phyloP scores from a whole-genome alignment of 1,139 yeast genomes.

The Nakaseomyces sp. region DNA sequence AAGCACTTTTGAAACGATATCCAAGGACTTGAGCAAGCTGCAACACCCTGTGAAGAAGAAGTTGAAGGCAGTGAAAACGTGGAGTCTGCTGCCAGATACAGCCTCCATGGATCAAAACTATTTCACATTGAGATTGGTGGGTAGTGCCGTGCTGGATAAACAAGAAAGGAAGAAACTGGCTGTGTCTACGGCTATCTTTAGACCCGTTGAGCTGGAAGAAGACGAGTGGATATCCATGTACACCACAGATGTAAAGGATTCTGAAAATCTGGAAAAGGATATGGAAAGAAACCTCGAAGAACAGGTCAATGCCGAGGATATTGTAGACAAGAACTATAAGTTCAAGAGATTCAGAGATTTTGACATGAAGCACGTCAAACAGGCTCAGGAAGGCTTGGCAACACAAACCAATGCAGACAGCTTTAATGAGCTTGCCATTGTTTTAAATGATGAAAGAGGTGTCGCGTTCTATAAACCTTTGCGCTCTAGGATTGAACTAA shows the following conservation, averaged over 20 bases:
- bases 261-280: slow-evolving; percentile 34
- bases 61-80: slow-evolving; percentile 64
- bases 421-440: slow-evolving; percentile 49
- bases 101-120: slow-evolving; percentile 76
- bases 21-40: slow-evolving; percentile 38
- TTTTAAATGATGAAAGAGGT: slow-evolving; percentile 45
- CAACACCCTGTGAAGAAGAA: slow-evolving; percentile 73
- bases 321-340: slow-evolving; percentile 38
- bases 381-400: slow-evolving; percentile 37
- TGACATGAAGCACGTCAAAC: slow-evolving; percentile 53
- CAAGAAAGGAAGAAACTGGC: slow-evolving; percentile 38
- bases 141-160: slow-evolving; percentile 60
- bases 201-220: slow-evolving; percentile 63
- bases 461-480: slow-evolving; percentile 72
- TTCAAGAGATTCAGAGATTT: slow-evolving; percentile 69
- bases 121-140: slow-evolving; percentile 63
- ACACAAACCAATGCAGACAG: slow-evolving; percentile 26
- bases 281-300: slow-evolving; percentile 38
- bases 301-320: slow-evolving; percentile 30
- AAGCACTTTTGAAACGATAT: slow-evolving; percentile 58
- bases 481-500: slow-evolving; percentile 68
- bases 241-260: slow-evolving; percentile 42
- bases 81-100: slow-evolving; percentile 84
- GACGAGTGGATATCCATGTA: slow-evolving; percentile 82
- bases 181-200: slow-evolving; percentile 58